Conservation (phyloP, 192 early-diverging fungal species). For the Helicostylum pulchrum region DNA sequence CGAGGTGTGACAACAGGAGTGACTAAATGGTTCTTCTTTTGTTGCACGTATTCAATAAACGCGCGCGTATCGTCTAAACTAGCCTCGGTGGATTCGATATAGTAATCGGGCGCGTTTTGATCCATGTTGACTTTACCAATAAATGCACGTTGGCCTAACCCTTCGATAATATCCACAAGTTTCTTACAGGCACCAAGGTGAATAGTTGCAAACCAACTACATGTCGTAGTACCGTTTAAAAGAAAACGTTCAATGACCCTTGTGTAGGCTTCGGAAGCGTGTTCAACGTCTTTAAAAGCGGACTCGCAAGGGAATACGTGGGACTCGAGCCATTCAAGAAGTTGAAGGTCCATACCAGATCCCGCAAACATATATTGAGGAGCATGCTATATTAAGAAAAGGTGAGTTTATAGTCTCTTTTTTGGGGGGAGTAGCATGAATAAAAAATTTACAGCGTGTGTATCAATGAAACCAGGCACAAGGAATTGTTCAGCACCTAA, state of each 20-base stretch:
- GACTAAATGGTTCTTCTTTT: constrained; percentile 42
- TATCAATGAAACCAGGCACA: constrained; percentile 90
- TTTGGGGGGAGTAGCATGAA: too few species aligned
- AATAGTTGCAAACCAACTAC: constrained; percentile 90
- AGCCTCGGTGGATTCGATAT: constrained; percentile 67
- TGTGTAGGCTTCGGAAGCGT: constrained; percentile 68
- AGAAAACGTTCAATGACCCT: constrained; percentile 67
- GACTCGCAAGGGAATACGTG: constrained; percentile 90
- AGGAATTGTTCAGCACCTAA: constrained; percentile 67
- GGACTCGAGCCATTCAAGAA: constrained; percentile 86
- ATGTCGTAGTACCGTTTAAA: constrained; percentile 84
- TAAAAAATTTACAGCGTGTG: constrained; percentile 67
- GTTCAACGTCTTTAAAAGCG: constrained; percentile 60
- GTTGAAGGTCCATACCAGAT: constrained; percentile 83
- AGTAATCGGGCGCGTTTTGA: constrained; percentile 74
- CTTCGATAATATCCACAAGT: constrained; percentile 70
- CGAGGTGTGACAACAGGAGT: constrained; percentile 89
- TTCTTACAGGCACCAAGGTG: constrained; percentile 71
- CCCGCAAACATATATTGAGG: constrained; percentile 89
- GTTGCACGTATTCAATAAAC: constrained; percentile 60
- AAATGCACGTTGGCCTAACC: constrained; percentile 86
- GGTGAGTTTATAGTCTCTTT: background rate
- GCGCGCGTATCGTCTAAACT: constrained; percentile 64
- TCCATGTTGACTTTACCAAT: constrained; percentile 99
- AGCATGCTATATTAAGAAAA: constrained; percentile 61